Evolutionary conservation across 2,329 filamentous ascomycete genomes (phyloP), one percentile per base, ranked within the genome.

Genomic region (Aureobasidium sp.): DNA sequence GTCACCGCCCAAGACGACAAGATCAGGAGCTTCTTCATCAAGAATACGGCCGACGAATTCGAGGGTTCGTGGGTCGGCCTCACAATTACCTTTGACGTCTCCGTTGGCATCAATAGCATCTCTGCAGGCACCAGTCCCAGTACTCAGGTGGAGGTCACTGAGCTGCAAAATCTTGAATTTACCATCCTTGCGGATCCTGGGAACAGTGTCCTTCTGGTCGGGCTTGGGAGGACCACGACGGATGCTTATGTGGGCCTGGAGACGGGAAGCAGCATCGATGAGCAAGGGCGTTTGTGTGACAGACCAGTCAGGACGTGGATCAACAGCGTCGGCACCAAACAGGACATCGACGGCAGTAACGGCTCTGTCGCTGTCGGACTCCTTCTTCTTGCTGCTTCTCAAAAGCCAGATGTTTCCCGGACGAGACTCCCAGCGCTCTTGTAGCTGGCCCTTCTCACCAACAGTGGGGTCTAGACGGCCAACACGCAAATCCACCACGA

Each of bases 141-240:
- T 98, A 64, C 89, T 91, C 53, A 98, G 73, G 69, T 98, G 93
- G 57, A 97, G 73, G 71, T 98, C 93, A n/a, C 90, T 86, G 53
- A 95, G 76, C 70, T 98, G 93, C 79, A 98, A 83, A 59, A 98
- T 95, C 74, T 97, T 97, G 75, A 97, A 97, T 62, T 86, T 89
- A 25, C 91, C 93, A 66, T 93, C 89, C 57, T 94, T 89, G 38
- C 81, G 80, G 58, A 98, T 88, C 55, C 87, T 81, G 10, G 85
- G 87, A 34, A 81, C 74, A 3, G 56, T 44, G 7, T 57, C 57
- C 66, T 85, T 90, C 63, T 83, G 79, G 30, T 77, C 68, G 59
- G 84, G 80, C 19, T 75, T 72, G 19, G 80, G 80, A 48, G 77
- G 74, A 2, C 93, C 91, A 61, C 87, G 80, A 47, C 88, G 81